Evolutionary conservation across 2,329 filamentous ascomycete genomes (phyloP).

Genomic region (Fusarium sp.): DNA sequence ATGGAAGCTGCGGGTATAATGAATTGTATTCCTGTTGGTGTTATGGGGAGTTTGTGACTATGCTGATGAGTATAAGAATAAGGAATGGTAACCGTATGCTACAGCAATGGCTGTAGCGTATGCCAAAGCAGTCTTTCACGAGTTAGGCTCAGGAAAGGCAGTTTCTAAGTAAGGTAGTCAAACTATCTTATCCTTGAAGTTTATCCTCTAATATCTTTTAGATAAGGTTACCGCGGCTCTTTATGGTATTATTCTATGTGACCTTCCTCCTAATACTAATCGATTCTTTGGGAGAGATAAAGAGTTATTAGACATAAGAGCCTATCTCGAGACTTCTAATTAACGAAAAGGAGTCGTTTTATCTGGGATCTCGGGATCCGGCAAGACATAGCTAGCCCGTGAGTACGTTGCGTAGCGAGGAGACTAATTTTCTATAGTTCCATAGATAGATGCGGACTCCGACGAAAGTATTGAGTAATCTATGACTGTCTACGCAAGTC

Average conservation of each 20-base stretch:
- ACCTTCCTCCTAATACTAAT: background rate
- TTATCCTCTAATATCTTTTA: background rate
- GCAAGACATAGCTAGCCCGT: background rate
- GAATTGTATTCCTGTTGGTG: constrained; percentile 2
- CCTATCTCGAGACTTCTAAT: background rate
- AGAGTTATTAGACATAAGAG: background rate
- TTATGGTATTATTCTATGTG: background rate
- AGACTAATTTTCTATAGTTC: background rate
- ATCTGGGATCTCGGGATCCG: background rate
- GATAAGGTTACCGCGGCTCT: background rate
- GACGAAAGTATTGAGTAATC: background rate
- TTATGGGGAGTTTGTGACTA: constrained; percentile 8
- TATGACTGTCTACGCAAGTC: background rate
- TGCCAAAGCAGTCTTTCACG: background rate
- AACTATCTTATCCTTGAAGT: background rate
- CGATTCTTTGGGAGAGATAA: constrained; percentile 3
- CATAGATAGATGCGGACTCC: background rate
- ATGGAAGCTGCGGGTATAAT: constrained; percentile 1
- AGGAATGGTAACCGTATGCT: background rate
- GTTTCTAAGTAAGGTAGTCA: background rate
- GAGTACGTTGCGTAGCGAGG: background rate
- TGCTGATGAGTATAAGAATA: background rate
- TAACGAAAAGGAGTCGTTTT: background rate
- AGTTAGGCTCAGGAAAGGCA: background rate
- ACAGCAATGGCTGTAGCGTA: constrained; percentile 2